Percentiles rank a stretch among this genome's conserved stretches.
Conservation (phyloP, 1,139 yeast species). For the Blastobotrys apis region DNA sequence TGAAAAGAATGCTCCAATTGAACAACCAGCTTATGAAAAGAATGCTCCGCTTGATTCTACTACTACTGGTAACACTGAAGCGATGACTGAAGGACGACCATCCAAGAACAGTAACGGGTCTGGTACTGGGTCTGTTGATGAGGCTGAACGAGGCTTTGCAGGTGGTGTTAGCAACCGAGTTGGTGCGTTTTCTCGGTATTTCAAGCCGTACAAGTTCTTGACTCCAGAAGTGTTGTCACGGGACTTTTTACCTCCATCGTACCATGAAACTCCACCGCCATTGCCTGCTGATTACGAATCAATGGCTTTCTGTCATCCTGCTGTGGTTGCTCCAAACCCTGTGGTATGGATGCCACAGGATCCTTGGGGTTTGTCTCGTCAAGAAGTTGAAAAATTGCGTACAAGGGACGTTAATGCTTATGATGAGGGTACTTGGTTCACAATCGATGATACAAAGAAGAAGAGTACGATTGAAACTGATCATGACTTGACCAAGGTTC, state of each 20-base stretch:
- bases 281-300: conserved; percentile 38
- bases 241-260: conserved; percentile 41
- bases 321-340: conserved; percentile 61
- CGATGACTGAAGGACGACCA: neutral
- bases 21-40: neutral
- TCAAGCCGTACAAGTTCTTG: conserved; percentile 59
- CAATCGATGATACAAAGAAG: conserved; percentile 44
- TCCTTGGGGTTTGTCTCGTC: conserved; percentile 69
- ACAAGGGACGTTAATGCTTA: conserved; percentile 46
- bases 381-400: conserved; percentile 47
- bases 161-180: conserved; percentile 4
- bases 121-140: neutral
- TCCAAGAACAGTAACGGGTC: neutral
- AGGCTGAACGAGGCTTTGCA: conserved; percentile 4
- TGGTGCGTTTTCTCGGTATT: conserved; percentile 27
- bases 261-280: conserved; percentile 34
- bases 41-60: neutral
- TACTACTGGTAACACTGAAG: no score
- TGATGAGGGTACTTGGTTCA: conserved; percentile 58
- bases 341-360: conserved; percentile 86
- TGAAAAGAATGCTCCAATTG: neutral
- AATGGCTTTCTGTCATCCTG: conserved; percentile 72
- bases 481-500: conserved; percentile 22
- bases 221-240: conserved; percentile 30
- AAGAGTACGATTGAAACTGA: conserved; percentile 20